Percentiles rank a stretch among this genome's conserved stretches.
These are phyloP conservation scores for Carpinus fangiana DNA, from an alignment of 306 rosid species.

Conservation along the genomic window DNA sequence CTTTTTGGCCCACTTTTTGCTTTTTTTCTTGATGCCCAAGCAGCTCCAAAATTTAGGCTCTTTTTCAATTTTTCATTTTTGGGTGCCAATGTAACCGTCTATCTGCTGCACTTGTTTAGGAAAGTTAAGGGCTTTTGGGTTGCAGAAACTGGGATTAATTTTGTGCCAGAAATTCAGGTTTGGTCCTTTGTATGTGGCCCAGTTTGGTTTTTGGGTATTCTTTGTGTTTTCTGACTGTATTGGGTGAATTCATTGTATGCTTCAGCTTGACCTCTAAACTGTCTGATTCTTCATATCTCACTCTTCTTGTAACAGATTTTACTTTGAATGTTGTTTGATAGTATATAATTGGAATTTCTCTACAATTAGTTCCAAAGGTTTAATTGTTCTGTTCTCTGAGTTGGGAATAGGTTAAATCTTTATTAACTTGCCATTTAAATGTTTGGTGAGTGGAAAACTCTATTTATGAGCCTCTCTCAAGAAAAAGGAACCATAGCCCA, in stretches of 20 bases:
- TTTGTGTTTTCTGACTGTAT: not conserved
- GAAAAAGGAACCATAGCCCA: not conserved
- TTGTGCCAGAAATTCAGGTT: not conserved
- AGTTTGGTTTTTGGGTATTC: not conserved
- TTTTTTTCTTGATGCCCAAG: slow-evolving; percentile 1
- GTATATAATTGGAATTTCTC: not conserved
- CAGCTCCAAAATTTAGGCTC: slow-evolving; percentile 1
- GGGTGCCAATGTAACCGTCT: not conserved
- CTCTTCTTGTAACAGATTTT: not conserved
- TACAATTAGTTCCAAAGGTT: not conserved
- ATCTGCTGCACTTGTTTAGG: not conserved
- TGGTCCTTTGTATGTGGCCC: not conserved
- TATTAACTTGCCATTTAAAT: not conserved
- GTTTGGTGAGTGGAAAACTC: not conserved
- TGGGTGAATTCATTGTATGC: not conserved
- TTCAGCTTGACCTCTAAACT: not conserved
- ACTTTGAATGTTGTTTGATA: not conserved
- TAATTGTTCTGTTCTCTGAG: not conserved
- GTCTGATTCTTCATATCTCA: not conserved
- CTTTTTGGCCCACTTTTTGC: not conserved
- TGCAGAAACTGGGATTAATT: not conserved
- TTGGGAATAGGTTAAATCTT: not conserved
- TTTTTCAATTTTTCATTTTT: not conserved
- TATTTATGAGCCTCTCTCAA: not conserved
- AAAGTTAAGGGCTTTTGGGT: not conserved